phyloP scores from a whole-genome alignment of 768 basidiomycete genomes.

The Mycena venus region DNA sequence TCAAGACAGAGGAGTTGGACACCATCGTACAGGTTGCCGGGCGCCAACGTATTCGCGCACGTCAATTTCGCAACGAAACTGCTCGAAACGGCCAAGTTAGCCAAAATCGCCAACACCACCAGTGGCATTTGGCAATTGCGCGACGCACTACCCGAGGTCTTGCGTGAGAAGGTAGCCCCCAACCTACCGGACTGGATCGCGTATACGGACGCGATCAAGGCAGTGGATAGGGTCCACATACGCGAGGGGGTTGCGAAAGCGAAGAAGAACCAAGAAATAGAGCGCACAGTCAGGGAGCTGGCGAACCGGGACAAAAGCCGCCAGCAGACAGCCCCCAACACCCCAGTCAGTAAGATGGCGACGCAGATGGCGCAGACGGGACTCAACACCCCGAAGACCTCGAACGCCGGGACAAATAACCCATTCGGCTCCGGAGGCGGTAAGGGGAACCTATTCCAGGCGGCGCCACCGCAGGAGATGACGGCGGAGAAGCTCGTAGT shows the following conservation, averaged over 20 bases:
- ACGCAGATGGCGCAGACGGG: background rate
- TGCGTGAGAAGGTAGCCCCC: background rate
- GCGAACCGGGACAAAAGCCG: background rate
- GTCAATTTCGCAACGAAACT: conserved; percentile 23
- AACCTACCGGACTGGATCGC: background rate
- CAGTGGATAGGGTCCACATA: conserved; percentile 18
- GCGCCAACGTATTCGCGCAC: conserved; percentile 16
- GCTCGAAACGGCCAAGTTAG: background rate
- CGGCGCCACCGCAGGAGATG: background rate
- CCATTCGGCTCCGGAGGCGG: background rate
- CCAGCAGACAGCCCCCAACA: background rate
- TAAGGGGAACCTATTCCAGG: background rate
- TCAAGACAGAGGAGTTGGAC: conserved; percentile 27
- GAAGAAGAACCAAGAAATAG: conserved; percentile 1
- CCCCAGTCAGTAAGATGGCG: conserved; percentile 12
- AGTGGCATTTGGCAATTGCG: conserved; percentile 18
- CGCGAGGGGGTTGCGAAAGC: background rate
- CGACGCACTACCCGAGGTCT: conserved; percentile 4
- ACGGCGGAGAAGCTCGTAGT: too few relatives aligned
- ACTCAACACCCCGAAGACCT: too few relatives aligned
- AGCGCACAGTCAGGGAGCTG: background rate
- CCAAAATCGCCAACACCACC: background rate
- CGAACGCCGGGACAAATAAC: background rate
- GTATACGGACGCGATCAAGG: conserved; percentile 2
- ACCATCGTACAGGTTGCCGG: conserved; percentile 29